phyloP scores from a whole-genome alignment of 352 stramenopile genomes.

The Phytophthora cactorum region DNA sequence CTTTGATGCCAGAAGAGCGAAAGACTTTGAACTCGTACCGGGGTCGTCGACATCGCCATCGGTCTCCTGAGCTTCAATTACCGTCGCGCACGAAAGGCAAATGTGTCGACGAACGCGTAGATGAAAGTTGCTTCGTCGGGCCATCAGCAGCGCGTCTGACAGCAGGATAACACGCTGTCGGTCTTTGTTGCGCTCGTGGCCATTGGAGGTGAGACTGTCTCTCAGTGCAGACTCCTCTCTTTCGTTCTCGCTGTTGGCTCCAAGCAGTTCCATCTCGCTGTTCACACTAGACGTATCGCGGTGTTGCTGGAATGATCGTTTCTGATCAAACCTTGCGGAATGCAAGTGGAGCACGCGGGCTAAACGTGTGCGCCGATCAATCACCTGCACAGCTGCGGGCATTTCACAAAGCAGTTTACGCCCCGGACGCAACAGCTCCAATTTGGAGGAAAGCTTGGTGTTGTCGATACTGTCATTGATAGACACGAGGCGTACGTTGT shows the following conservation, averaged over 20 bases:
- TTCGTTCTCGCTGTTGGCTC: constrained; percentile 14
- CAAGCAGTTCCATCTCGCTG: constrained; percentile 31
- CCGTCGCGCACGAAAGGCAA: constrained; percentile 59
- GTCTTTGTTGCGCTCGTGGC: constrained; percentile 32
- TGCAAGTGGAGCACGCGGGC: constrained; percentile 23
- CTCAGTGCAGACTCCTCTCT: constrained; percentile 20
- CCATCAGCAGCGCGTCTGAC: constrained; percentile 71
- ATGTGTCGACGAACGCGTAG: constrained; percentile 66
- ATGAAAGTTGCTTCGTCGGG: constrained; percentile 51
- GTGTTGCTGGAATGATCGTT: constrained; percentile 3
- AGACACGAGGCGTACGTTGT: constrained; percentile 59
- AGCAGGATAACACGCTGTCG: constrained; percentile 60
- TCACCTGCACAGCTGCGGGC: constrained; percentile 39
- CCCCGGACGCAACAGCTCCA: constrained; percentile 58
- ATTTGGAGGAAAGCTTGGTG: constrained; percentile 25
- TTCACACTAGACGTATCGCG: constrained; percentile 22
- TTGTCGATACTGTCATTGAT: constrained; percentile 52
- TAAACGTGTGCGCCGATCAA: constrained; percentile 22
- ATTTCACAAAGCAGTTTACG: constrained; percentile 56
- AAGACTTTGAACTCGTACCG: constrained; percentile 14
- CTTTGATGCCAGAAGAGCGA: constrained; percentile 58
- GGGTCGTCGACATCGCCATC: constrained; percentile 1
- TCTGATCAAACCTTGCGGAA: constrained; percentile 1
- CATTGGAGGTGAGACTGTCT: constrained; percentile 31
- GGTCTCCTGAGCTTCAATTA: constrained; percentile 37